Conservation (phyloP, 192 early-diverging fungal species). For the Coemansia sp. region DNA sequence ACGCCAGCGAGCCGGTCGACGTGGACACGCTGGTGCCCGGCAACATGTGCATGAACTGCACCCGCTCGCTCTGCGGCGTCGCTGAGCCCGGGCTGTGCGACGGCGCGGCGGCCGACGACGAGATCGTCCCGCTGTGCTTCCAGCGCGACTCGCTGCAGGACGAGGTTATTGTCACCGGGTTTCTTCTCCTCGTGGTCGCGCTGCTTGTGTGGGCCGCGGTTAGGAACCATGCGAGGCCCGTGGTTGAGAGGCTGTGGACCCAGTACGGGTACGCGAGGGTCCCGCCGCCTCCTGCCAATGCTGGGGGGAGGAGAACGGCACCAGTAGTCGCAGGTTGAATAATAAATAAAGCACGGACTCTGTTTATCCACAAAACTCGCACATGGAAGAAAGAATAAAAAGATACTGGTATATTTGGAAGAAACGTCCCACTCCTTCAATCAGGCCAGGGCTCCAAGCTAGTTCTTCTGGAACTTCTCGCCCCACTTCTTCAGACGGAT, state of each 20-base stretch:
- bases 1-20: slow-evolving; percentile 52
- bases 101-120: slow-evolving; percentile 52
- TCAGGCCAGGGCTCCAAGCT: neutral
- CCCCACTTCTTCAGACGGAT: slow-evolving; percentile 93
- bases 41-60: slow-evolving; percentile 57
- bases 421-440: no score
- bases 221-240: slow-evolving; percentile 29
- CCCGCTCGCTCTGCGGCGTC: slow-evolving; percentile 41
- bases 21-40: slow-evolving; percentile 40
- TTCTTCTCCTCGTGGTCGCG: slow-evolving; percentile 40
- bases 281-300: neutral
- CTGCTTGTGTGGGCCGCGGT: slow-evolving; percentile 47
- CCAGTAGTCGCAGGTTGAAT: no score
- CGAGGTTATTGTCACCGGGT: slow-evolving; percentile 47
- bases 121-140: slow-evolving; percentile 54
- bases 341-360: neutral
- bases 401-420: no score
- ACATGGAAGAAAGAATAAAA: neutral
- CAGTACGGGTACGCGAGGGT: slow-evolving; percentile 29
- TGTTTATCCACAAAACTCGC: neutral
- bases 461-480: slow-evolving; percentile 46
- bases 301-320: no score
- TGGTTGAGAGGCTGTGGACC: slow-evolving; percentile 31
- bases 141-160: slow-evolving; percentile 56
- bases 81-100: slow-evolving; percentile 53